Base-by-base conservation (phyloP, 345 rosid species). In the Moricandia moricandioides region DNA sequence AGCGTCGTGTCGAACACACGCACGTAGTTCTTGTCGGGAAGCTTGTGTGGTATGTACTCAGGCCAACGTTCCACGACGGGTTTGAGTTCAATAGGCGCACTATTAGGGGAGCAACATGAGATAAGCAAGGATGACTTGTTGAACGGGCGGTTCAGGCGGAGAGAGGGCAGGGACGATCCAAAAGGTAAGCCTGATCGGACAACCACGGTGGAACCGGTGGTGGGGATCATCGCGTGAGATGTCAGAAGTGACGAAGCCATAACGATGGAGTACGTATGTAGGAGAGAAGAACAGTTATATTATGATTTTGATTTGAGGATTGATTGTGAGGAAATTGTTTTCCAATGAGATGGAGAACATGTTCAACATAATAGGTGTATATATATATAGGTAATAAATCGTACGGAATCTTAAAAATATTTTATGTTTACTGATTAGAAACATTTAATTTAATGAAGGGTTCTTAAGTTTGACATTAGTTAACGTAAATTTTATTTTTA, bases 1-100 rank as follows among this genome's bases (percentile, higher is more conserved):
- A 90, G 98, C 29, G 98, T 94, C 63, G 97, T 94, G 81, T 94
- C 96, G 64, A 94, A 88, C 40, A 91, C 65, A 72, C 97, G 95
- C 49, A 94, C 93, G 57, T 91, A 91, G 51, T 77, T 75, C 30
- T 92, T 88, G 79, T 88, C 89, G 0, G 88, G 61, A 24, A 94
- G 88, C 47, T 67, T 86, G 82, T 79, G 76, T 33, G 98, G 96
- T 51, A 88, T 47, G 79, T 91, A 89, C 0, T 78, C 81, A 0
- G 96, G 93, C 9, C 89, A 87, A 75, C 60, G 54, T 67, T 68
- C 69, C 39, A 67, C 31, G 61, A 47, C 26, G 40, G 55, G 68
- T 75, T 70, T 40, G 43, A 12, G 52, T 80, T 49, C 8, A 75
- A 8, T 49, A 27, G 54, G 62, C 60, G 29, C 17, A 57, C 24